Percentiles rank a stretch among this genome's conserved stretches.
Evolutionary conservation across 495 filamentous ascomycete genomes (phyloP).

Genomic region (Trichocladium antarcticum): DNA sequence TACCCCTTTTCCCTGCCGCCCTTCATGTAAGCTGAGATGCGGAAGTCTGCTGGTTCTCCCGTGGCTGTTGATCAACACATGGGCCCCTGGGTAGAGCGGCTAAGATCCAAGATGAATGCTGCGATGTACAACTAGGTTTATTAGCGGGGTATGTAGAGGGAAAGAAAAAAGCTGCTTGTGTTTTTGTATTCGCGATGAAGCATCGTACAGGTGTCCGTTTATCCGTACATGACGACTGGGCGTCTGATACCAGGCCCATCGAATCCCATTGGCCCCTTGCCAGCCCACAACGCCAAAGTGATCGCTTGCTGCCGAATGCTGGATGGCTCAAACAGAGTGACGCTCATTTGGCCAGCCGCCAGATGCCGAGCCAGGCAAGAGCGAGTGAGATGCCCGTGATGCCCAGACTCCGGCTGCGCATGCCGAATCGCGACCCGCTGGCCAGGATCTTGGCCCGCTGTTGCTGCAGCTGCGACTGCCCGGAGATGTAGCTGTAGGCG

Average conservation of each 20-base stretch:
- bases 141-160: slow-evolving; percentile 13
- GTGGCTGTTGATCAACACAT: too few relatives aligned
- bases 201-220: background rate
- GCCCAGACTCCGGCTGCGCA: slow-evolving; percentile 57
- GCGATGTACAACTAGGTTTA: slow-evolving; percentile 1
- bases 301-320: too few relatives aligned
- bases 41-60: too few relatives aligned
- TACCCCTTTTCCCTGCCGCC: slow-evolving; percentile 93
- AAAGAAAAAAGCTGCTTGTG: slow-evolving; percentile 4
- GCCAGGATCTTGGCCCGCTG: slow-evolving; percentile 58
- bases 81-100: too few relatives aligned
- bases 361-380: slow-evolving; percentile 57
- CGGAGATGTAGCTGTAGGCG: slow-evolving; percentile 74
- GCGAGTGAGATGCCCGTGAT: slow-evolving; percentile 60
- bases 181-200: background rate
- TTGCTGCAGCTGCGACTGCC: slow-evolving; percentile 59
- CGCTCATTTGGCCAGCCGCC: slow-evolving; percentile 28
- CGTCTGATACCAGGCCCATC: too few relatives aligned
- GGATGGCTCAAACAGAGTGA: too few relatives aligned
- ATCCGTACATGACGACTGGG: too few relatives aligned
- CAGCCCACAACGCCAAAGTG: too few relatives aligned
- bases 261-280: too few relatives aligned
- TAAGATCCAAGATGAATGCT: background rate
- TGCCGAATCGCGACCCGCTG: slow-evolving; percentile 63
- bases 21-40: slow-evolving; percentile 42